Evolutionary conservation across 1,284 basidiomycete genomes (phyloP).

Genomic region (Gymnopus androsaceus): DNA sequence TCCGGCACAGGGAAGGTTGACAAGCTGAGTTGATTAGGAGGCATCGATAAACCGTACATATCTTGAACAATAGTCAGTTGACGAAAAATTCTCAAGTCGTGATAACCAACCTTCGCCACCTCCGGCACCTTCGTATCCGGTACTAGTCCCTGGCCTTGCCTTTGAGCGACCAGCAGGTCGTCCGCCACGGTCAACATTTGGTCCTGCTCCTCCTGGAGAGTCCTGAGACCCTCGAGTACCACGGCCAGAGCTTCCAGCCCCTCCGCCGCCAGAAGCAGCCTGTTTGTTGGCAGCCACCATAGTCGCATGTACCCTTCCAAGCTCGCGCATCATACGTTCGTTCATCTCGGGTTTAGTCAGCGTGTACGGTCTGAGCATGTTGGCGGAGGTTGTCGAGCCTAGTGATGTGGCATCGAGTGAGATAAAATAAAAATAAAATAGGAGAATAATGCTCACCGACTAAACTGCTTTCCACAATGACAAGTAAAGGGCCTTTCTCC

Average conservation of each 20-base stretch:
- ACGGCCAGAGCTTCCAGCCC: slow-evolving; percentile 32
- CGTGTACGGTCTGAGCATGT: slow-evolving; percentile 94
- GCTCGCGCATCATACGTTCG: slow-evolving; percentile 88
- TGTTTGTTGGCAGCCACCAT: slow-evolving; percentile 75
- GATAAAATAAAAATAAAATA: background rate
- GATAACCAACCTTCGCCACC: background rate
- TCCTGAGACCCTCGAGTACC: slow-evolving; percentile 42
- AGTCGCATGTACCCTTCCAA: slow-evolving; percentile 82
- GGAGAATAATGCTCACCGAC: background rate
- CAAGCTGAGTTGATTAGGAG: background rate
- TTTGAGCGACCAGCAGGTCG: slow-evolving; percentile 1
- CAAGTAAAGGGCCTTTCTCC: slow-evolving; percentile 95
- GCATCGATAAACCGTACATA: slow-evolving; percentile 1
- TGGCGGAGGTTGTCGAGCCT: slow-evolving; percentile 96
- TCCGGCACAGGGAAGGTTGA: slow-evolving; percentile 1
- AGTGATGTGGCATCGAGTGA: slow-evolving; percentile 38
- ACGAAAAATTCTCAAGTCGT: background rate
- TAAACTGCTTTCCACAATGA: slow-evolving; percentile 91
- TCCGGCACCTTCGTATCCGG: slow-evolving; percentile 13
- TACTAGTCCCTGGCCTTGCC: slow-evolving; percentile 13
- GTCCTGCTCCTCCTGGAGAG: slow-evolving; percentile 16
- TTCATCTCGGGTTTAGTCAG: slow-evolving; percentile 88
- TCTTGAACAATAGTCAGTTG: background rate
- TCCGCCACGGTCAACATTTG: background rate
- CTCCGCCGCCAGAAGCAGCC: slow-evolving; percentile 17